Evolutionary conservation across 2,329 filamentous ascomycete genomes (phyloP), one percentile per base, ranked within the genome.

Genomic region (Xylariomycetidae sp.): DNA sequence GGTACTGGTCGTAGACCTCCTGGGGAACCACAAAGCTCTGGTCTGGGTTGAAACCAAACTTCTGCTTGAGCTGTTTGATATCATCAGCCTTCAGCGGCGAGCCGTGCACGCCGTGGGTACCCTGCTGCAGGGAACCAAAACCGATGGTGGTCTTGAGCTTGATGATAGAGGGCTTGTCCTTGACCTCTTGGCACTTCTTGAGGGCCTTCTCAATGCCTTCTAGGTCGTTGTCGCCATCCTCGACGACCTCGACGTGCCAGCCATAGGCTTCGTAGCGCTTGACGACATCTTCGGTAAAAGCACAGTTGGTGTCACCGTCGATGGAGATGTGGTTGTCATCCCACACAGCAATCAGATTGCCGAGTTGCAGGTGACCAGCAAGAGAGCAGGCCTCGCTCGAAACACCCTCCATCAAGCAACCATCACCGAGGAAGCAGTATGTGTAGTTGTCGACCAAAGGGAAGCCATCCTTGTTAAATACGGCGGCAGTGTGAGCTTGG

Each of bases 241-340:
- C 71, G 62, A 98, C 89, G 62, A 75, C 74, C 59, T 86, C 70
- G 41, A 82, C 80, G 68, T 98, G 88, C 92, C 92, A 98, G 71
- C 89, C 92, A 66, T 96, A 98, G 42, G 92, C 64, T 73, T 97
- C 88, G 65, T 97, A 97, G 59, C 90, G 82, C 79, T 94, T 92
- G 56, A 75, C 64, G 42, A 97, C 90, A 54, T 98, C 89, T 73
- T 98, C 92, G 41, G 92, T 98, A 75, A 98, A 97, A 50, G 92
- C 84, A 59, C 79, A 82, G 71, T 92, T 92, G 70, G 85, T 97
- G 74, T 95, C 85, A 66, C 92, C 92, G 60, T 98, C 92, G 60
- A 81, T 82, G 55, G 76, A 94, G 61, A 98, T 97, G 66, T 95
- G 85, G 80, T 98, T 98, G 76, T 98, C 92, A 61, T 98, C 92